Evolutionary conservation across 208 protist genomes (phyloP), one percentile per base, ranked within the genome.

Genomic region (Tetramitus jugosus): DNA sequence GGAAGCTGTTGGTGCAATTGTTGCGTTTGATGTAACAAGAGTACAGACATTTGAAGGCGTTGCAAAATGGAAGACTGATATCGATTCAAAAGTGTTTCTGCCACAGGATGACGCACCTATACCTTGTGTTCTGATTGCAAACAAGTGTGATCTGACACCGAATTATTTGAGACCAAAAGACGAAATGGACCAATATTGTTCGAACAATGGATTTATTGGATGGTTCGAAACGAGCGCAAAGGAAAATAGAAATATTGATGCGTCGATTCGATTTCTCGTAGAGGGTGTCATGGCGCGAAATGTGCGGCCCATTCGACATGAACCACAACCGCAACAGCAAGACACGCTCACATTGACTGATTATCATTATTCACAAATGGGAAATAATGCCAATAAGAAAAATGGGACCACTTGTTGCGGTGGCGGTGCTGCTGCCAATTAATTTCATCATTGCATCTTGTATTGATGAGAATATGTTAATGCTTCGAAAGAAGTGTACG

Each of bases 171-270:
- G 10, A 29, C 4, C 78, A 20, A 83, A 79, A 39, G 80, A 69
- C 4, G 79, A 83, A 23, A 84, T 87, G 82, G 72, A 87, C 60
- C 72, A 60, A 1, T 87, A 87, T 76, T 87, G 84, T 49, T 0
- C 40, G 39, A 69, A 87, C 31, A 53, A 86, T 81, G 69, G 56
- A 45, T 87, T 87, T 43, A 31, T 75, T 60, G 83, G 60, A 4
- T 87, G 84, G 84, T 88, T 88, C 64, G 84, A 87, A 4, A 85
- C 82, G 1, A 83, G 72, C 14, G 84, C 84, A 53, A 80, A 85
- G 69, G 43, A 87, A 13, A 84, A 88, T 79, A 85, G 81, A 49
- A 87, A 87, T 79, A 82, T 87, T 31, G 52, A 87, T 46, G 23
- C 69, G 35, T 52, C 84, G n/a, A 39, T 84, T 76, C 69, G 80